A percentile compares a stretch with the other conserved stretches of the same genome.
Conservation (phyloP, 1,284 basidiomycete species). For the Chondrostereum purpureum region DNA sequence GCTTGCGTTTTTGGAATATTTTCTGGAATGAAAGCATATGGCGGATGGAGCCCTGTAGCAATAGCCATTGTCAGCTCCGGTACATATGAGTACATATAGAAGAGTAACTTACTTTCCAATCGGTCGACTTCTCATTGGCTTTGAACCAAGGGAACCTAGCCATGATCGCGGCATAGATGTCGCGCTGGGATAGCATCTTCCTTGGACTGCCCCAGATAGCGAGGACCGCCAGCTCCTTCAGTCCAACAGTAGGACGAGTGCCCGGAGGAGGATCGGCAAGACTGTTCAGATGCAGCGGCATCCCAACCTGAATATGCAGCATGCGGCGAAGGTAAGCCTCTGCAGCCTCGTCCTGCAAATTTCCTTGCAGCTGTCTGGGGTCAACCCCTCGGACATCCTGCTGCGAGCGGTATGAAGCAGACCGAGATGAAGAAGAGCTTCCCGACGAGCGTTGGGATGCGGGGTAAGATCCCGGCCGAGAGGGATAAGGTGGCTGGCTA, state of each 20-base stretch:
- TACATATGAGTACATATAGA: neutral
- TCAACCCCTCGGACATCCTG: neutral
- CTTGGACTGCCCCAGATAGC: conserved; percentile 61
- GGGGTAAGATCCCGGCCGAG: neutral
- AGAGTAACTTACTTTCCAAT: conserved; percentile 60
- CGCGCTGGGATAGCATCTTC: conserved; percentile 55
- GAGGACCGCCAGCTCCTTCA: conserved; percentile 59
- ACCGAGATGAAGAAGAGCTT: neutral
- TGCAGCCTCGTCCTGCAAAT: neutral
- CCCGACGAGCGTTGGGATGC: neutral
- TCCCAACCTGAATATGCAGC: conserved; percentile 33
- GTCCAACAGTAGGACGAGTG: conserved; percentile 47
- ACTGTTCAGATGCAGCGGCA: conserved; percentile 38
- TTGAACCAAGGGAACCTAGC: conserved; percentile 53
- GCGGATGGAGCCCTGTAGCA: conserved; percentile 72
- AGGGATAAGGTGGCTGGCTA: neutral
- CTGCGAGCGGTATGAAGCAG: neutral
- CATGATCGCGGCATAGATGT: conserved; percentile 55
- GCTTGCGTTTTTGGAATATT: conserved; percentile 56
- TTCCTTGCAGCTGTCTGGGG: neutral
- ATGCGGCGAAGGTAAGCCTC: conserved; percentile 39
- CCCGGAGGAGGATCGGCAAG: conserved; percentile 45
- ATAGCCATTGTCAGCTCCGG: conserved; percentile 7
- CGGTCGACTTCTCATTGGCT: conserved; percentile 35
- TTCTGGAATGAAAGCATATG: conserved; percentile 85